Evolutionary conservation across 2,329 filamentous ascomycete species (phyloP).

Genomic region (Pestalotiopsis sp.): DNA sequence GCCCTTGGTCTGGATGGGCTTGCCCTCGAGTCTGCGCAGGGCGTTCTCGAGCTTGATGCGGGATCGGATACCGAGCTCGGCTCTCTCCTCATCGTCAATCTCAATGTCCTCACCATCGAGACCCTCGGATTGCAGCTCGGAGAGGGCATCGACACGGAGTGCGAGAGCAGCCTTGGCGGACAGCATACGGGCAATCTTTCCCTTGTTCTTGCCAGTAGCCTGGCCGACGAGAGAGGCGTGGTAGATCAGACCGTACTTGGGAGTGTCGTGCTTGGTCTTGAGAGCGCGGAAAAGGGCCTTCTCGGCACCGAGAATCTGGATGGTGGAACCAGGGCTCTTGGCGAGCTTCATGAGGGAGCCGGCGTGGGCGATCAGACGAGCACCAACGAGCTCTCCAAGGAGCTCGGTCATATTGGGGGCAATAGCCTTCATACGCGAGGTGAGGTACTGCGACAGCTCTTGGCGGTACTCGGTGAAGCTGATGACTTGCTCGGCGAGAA

Average conservation of each 20-base stretch:
- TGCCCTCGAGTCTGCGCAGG: constrained; percentile 82
- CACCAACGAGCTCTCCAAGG: constrained; percentile 90
- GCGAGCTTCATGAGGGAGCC: constrained; percentile 93
- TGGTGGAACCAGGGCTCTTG: constrained; percentile 92
- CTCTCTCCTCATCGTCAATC: constrained; percentile 85
- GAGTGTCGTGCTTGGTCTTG: constrained; percentile 99
- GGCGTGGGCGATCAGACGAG: constrained; percentile 90
- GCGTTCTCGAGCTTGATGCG: constrained; percentile 76
- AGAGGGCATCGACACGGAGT: constrained; percentile 87
- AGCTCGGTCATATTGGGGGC: constrained; percentile 94
- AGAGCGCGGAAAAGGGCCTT: constrained; percentile 97
- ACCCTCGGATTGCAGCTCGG: constrained; percentile 72
- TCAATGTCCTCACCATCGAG: constrained; percentile 53
- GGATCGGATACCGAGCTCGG: constrained; percentile 73
- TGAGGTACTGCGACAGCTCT: constrained; percentile 85
- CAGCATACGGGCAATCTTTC: constrained; percentile 96
- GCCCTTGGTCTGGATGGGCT: constrained; percentile 78
- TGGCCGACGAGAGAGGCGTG: constrained; percentile 93
- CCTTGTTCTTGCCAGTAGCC: constrained; percentile 97
- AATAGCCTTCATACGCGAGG: constrained; percentile 93
- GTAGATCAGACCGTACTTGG: constrained; percentile 96
- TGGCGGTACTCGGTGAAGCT: constrained; percentile 87
- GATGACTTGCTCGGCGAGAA: constrained; percentile 91
- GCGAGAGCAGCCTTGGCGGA: constrained; percentile 92
- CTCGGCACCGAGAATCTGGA: constrained; percentile 97